A percentile compares a stretch with the other conserved stretches of the same genome.
Conservation (phyloP, 805 yeast species). For the Wickerhamia fluorescens region DNA sequence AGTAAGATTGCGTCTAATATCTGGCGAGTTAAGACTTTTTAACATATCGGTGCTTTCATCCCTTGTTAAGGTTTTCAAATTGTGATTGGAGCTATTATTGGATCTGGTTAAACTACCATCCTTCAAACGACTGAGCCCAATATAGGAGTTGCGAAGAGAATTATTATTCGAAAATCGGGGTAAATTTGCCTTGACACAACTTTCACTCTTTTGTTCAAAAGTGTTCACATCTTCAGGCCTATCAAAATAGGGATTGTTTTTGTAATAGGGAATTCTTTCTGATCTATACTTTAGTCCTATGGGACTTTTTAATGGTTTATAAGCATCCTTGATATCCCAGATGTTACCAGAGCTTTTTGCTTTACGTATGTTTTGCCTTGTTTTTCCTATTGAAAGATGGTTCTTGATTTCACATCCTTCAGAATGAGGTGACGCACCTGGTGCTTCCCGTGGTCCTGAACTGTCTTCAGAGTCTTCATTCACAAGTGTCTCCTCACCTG, state of each 20-base stretch:
- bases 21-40: constrained; percentile 19
- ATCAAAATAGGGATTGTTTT: constrained; percentile 19
- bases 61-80: constrained; percentile 8
- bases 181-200: constrained; percentile 26
- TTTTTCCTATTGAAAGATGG: background rate
- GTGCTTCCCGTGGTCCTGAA: background rate
- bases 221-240: constrained; percentile 1
- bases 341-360: constrained; percentile 33
- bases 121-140: constrained; percentile 33
- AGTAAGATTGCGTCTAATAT: constrained; percentile 13
- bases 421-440: background rate
- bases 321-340: constrained; percentile 2
- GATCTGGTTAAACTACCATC: constrained; percentile 18
- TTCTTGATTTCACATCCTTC: background rate
- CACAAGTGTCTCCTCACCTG: constrained; percentile 8
- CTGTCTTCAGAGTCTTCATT: constrained; percentile 7
- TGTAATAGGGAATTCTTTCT: constrained; percentile 17
- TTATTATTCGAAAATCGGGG: constrained; percentile 23
- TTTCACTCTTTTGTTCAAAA: constrained; percentile 1
- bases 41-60: constrained; percentile 9
- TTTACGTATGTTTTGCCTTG: constrained; percentile 14
- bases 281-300: constrained; percentile 10
- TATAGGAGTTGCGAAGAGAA: constrained; percentile 27
- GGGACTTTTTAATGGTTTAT: constrained; percentile 2
- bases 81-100: constrained; percentile 10